Conservation (phyloP, 805 yeast genomes). For the Kluyveromyces siamensis region DNA sequence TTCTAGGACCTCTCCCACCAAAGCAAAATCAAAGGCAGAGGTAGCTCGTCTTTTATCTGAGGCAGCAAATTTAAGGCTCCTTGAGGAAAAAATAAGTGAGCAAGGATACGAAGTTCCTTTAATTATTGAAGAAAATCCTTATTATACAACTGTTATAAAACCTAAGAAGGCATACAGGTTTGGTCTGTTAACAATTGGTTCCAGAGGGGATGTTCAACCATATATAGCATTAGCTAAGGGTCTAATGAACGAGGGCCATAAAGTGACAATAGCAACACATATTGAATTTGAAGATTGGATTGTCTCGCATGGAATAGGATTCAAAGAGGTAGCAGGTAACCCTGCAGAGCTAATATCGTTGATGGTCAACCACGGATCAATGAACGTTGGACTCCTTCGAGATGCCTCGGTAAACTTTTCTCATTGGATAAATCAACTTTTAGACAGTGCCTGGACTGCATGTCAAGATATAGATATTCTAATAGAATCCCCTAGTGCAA, state of each 20-base stretch:
- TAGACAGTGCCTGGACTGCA: conserved; percentile 74
- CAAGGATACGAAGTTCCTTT: conserved; percentile 63
- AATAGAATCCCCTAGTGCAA: conserved; percentile 93
- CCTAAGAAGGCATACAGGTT: conserved; percentile 51
- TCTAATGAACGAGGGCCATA: conserved; percentile 70
- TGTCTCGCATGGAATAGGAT: conserved; percentile 52
- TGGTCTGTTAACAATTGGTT: conserved; percentile 79
- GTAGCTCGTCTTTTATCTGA: conserved; percentile 24
- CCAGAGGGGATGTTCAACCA: conserved; percentile 96
- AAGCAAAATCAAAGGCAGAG: neutral
- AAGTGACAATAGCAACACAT: conserved; percentile 80
- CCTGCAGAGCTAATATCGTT: conserved; percentile 87
- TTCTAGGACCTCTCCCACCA: conserved; percentile 6
- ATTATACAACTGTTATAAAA: conserved; percentile 38
- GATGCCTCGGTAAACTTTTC: conserved; percentile 77
- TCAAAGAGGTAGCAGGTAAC: conserved; percentile 77
- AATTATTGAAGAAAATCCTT: conserved; percentile 57
- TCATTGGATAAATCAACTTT: conserved; percentile 72
- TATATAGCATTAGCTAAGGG: conserved; percentile 86
- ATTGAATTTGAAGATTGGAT: conserved; percentile 74
- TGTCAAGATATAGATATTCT: conserved; percentile 73
- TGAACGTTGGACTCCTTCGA: conserved; percentile 71
- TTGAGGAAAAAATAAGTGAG: conserved; percentile 56
- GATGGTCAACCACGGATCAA: conserved; percentile 85
- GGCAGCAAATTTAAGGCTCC: conserved; percentile 52